Evolutionary conservation across 2,329 filamentous ascomycete species (phyloP), one percentile per base, ranked within the genome.

Genomic region (Sporothrix schenckii): DNA sequence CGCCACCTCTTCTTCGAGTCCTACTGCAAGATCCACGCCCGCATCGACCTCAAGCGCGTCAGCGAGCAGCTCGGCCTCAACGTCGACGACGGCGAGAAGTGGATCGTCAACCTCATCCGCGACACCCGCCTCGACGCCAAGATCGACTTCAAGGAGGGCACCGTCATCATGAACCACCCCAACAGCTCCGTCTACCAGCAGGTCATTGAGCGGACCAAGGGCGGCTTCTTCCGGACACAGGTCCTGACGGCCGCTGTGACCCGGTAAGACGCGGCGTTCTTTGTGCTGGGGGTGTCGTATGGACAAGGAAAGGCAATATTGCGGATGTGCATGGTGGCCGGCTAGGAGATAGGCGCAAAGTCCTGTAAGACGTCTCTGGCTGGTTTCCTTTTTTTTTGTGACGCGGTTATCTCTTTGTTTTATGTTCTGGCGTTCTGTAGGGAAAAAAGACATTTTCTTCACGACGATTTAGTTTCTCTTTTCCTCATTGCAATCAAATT

Each of bases 11-110:
- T 99, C 80, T 98, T 94, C 69, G 95, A 99, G 86, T 93, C 90
- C 81, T 99, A 99, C 87, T 99, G 95, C 92, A 98, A 98, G 88
- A 99, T 99, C 80, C 96, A 98, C 82, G 93, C 97, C 80, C 88
- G 94, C 77, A 99, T 99, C 80, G 94, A 98, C 81, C 98, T 99
- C 81, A 93, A 94, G 87, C 95, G 98, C 77, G 88, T 99, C 72
- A 97, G 93, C 74, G 91, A 89, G 74, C 92, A 95, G 80, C 89
- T 99, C 72, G 95, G 94, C 75, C 87, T 99, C 74, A 93, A 91
- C 79, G 90, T 94, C 77, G 93, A 97, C 79, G 95, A 98, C 78
- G 95, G 95, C 77, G 95, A 99, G 89, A 99, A 99, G 86, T 99
- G 95, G 95, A 99, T 99, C 78, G 95, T 99, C 77, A 99, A 99